phyloP scores from a whole-genome alignment of 2,329 filamentous ascomycete genomes.

The Botrytis porri region DNA sequence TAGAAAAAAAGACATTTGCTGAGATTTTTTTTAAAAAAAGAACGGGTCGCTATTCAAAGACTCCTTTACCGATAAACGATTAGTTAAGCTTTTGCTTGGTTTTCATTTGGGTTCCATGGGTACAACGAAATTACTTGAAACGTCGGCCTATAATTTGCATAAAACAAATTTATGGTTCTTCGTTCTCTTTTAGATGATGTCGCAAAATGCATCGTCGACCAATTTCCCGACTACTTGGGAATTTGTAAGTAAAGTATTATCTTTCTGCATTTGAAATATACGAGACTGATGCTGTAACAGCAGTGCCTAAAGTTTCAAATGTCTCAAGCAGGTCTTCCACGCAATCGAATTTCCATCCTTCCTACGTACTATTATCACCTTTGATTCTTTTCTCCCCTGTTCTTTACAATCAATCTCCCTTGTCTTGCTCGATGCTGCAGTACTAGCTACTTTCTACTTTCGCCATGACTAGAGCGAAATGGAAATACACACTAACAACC shows the following conservation, averaged over 20 bases:
- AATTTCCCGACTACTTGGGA: not conserved
- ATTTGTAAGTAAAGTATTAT: not conserved
- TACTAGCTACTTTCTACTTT: not conserved
- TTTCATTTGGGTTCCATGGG: not conserved
- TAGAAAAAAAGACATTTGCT: conserved; percentile 24
- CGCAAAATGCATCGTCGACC: not conserved
- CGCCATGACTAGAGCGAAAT: not conserved
- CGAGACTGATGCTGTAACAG: not conserved
- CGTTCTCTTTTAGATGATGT: not conserved
- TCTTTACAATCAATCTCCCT: not conserved
- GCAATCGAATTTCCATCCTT: not conserved
- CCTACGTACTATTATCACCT: not conserved
- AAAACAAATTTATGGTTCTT: not conserved
- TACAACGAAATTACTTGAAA: not conserved
- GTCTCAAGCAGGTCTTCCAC: not conserved
- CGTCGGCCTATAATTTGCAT: not conserved
- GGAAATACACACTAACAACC: not conserved
- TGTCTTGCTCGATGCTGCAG: not conserved
- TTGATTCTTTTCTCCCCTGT: not conserved
- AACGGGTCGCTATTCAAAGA: conserved; percentile 36
- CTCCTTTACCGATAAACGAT: conserved; percentile 32
- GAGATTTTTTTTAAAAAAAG: conserved; percentile 28
- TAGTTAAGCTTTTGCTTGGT: not conserved
- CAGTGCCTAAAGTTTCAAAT: not conserved
- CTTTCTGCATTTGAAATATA: not conserved